Conservation (phyloP, 768 basidiomycete genomes). For the Psilocybe cyanescens region DNA sequence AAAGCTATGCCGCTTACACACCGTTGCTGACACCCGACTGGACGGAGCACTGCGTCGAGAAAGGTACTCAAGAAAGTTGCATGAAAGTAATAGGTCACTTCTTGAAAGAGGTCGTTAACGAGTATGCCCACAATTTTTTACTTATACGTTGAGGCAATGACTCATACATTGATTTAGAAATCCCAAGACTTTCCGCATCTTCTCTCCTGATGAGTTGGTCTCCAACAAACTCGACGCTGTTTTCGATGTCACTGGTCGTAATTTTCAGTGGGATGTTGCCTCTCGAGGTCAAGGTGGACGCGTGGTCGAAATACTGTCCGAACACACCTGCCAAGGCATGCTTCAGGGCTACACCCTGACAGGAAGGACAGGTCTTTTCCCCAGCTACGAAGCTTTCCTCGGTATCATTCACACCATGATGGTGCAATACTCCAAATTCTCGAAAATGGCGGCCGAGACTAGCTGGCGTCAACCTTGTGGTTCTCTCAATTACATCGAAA, state of each 20-base stretch:
- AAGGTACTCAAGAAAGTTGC: slow-evolving; percentile 68
- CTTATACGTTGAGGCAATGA: neutral
- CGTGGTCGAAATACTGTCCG: slow-evolving; percentile 86
- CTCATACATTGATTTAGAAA: slow-evolving; percentile 50
- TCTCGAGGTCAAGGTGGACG: slow-evolving; percentile 75
- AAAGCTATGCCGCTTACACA: slow-evolving; percentile 63
- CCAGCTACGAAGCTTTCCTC: slow-evolving; percentile 90
- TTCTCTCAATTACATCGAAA: slow-evolving; percentile 86
- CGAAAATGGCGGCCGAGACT: slow-evolving; percentile 79
- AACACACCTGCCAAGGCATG: slow-evolving; percentile 90
- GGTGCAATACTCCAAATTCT: slow-evolving; percentile 88
- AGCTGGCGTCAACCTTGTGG: slow-evolving; percentile 73
- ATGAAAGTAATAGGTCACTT: slow-evolving; percentile 74
- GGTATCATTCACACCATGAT: slow-evolving; percentile 91
- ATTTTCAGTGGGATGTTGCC: slow-evolving; percentile 85
- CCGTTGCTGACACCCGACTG: slow-evolving; percentile 72
- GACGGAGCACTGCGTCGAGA: slow-evolving; percentile 53
- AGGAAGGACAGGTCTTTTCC: slow-evolving; percentile 84
- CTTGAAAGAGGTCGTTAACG: slow-evolving; percentile 56
- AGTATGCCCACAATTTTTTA: slow-evolving; percentile 37
- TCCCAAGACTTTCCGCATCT: slow-evolving; percentile 80
- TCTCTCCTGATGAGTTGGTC: slow-evolving; percentile 87
- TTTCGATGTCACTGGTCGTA: slow-evolving; percentile 66
- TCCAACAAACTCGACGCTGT: slow-evolving; percentile 90
- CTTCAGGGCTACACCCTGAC: slow-evolving; percentile 93